A percentile compares a stretch with the other conserved stretches of the same genome.
Evolutionary conservation across 495 filamentous ascomycete genomes (phyloP).

Genomic region (Rostrohypoxylon terebratum): DNA sequence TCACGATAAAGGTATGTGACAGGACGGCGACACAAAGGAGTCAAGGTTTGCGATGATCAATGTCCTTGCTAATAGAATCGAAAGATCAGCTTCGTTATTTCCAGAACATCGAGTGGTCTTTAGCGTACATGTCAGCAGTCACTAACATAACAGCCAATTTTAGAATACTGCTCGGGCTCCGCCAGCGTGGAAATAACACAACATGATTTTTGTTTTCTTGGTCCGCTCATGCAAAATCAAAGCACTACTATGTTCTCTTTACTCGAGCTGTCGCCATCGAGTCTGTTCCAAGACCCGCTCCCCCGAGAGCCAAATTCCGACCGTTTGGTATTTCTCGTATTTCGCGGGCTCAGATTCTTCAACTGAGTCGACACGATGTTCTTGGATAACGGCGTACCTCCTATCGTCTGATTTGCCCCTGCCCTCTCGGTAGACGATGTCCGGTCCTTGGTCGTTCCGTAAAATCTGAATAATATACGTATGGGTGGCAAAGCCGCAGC

Average conservation of each 20-base stretch:
- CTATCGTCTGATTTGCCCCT: slow-evolving; percentile 2
- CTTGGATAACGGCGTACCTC: slow-evolving; percentile 2
- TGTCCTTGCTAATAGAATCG: background rate
- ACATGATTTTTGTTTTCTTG: background rate
- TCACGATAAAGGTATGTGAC: background rate
- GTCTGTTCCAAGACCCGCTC: slow-evolving; percentile 9
- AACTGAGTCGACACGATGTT: slow-evolving; percentile 1
- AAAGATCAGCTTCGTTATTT: background rate
- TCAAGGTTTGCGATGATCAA: background rate
- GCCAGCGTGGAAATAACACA: background rate
- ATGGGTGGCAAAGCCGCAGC: slow-evolving; percentile 1
- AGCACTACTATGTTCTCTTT: slow-evolving; percentile 13
- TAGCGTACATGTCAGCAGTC: background rate
- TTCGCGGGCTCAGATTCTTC: background rate
- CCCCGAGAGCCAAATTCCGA: slow-evolving; percentile 2
- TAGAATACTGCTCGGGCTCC: background rate
- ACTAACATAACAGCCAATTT: background rate
- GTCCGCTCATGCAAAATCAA: background rate
- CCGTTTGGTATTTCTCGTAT: background rate
- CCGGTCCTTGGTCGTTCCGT: background rate
- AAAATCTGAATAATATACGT: slow-evolving; percentile 5
- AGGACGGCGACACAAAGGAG: background rate
- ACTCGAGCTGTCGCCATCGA: slow-evolving; percentile 7
- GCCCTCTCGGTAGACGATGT: background rate
- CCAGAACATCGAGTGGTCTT: background rate